Evolutionary conservation across 441 rosid genomes (phyloP).

Genomic region (Erysimum pusillum): DNA sequence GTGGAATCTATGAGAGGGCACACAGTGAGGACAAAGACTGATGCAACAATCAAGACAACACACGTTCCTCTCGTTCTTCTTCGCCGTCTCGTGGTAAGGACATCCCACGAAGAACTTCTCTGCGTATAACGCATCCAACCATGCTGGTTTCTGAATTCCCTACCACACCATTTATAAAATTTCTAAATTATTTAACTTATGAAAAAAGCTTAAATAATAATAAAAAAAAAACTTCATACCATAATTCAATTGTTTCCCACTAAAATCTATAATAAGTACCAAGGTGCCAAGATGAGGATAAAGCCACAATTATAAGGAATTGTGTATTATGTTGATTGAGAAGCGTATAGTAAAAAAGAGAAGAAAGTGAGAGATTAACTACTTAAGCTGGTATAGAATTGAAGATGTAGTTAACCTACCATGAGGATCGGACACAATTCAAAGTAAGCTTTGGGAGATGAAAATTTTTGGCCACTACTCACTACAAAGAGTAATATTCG

Average conservation of each 20-base stretch:
- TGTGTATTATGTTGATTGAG: slow-evolving; percentile 9
- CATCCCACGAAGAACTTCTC: slow-evolving; percentile 88
- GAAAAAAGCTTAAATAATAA: neutral
- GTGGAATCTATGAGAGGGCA: slow-evolving; percentile 82
- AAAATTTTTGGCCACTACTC: slow-evolving; percentile 31
- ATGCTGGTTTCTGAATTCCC: slow-evolving; percentile 91
- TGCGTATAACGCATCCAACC: slow-evolving; percentile 87
- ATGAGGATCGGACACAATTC: slow-evolving; percentile 61
- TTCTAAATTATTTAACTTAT: neutral
- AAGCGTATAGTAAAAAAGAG: slow-evolving; percentile 8
- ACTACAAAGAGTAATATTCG: slow-evolving; percentile 37
- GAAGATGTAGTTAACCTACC: slow-evolving; percentile 53
- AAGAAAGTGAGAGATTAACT: slow-evolving; percentile 12
- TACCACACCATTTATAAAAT: slow-evolving; percentile 35
- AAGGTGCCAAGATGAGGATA: slow-evolving; percentile 9
- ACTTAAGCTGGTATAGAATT: slow-evolving; percentile 19
- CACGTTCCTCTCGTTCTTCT: slow-evolving; percentile 93
- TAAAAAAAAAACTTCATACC: slow-evolving; percentile 1
- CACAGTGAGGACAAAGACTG: slow-evolving; percentile 94
- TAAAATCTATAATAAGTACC: neutral
- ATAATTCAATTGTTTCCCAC: slow-evolving; percentile 27
- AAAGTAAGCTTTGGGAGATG: slow-evolving; percentile 37
- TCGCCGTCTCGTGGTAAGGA: slow-evolving; percentile 72
- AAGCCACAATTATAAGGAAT: slow-evolving; percentile 10
- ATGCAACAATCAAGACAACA: slow-evolving; percentile 90